Evolutionary conservation across 208 protist species (phyloP).

Genomic region (Trypanosoma caninum): DNA sequence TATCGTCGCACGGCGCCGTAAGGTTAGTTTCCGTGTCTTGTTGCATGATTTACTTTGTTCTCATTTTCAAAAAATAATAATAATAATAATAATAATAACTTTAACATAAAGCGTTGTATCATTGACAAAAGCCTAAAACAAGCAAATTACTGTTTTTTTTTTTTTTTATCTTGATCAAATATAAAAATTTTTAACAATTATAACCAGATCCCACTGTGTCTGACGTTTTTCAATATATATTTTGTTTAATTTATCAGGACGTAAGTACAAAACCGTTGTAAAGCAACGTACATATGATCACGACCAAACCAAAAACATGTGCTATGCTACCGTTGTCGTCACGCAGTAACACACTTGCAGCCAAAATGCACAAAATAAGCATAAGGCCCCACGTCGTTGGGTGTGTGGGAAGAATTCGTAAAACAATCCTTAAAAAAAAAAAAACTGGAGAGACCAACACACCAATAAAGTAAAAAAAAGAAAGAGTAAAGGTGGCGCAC

Average conservation of each 20-base stretch:
- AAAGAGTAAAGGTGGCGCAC: conserved; percentile 28
- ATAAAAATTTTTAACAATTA: not conserved
- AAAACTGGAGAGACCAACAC: conserved; percentile 36
- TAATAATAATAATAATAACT: too few relatives aligned
- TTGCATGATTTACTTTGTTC: conserved; percentile 10
- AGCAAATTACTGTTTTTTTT: not conserved
- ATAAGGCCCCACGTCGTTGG: conserved; percentile 67
- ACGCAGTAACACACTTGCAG: conserved; percentile 23
- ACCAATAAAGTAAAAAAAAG: conserved; percentile 41
- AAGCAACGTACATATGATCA: conserved; percentile 33
- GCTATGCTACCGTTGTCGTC: conserved; percentile 18
- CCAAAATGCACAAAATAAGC: conserved; percentile 28
- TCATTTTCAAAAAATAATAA: too few relatives aligned
- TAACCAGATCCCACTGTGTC: too few relatives aligned
- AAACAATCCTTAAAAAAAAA: conserved; percentile 27
- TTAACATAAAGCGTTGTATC: not conserved
- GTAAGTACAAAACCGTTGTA: conserved; percentile 50
- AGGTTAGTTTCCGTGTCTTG: not conserved
- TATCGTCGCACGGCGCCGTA: not conserved
- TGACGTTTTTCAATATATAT: not conserved
- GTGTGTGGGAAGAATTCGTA: conserved; percentile 50
- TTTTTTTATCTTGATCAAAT: not conserved
- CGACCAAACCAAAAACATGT: conserved; percentile 18
- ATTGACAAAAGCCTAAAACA: not conserved
- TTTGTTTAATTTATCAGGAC: conserved; percentile 5